Evolutionary conservation across 1,284 basidiomycete species (phyloP), one percentile per base, ranked within the genome.

Genomic region (Bjerkandera adusta): DNA sequence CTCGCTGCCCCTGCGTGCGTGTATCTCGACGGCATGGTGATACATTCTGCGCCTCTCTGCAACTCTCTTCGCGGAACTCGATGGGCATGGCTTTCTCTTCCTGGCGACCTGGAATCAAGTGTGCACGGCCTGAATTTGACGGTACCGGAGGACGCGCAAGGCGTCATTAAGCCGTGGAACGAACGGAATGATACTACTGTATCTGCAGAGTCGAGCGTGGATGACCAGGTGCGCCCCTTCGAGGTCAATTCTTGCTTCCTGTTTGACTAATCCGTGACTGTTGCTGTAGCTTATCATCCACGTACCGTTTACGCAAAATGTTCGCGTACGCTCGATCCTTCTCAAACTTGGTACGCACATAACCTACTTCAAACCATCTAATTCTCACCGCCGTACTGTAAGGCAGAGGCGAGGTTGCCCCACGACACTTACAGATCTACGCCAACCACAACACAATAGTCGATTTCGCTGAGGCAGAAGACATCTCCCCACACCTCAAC

Each of bases 161-260:
- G 71, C 13, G 65, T 89, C 29, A 85, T 92, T 50, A 90, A 91
- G 63, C 79, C 83, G 1, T 92, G 89, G 87, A 76, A 85, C 47
- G 75, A 88, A 55, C 71, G 89, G 36, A 85, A 91, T 21, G 81
- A 84, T 47, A 82, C 76, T 3, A 66, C 63, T 1, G 74, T 73
- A 51, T 89, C 70, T 53, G 81, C 78, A 7, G 84, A 89, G 35
- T 88, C 84, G 0, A 80, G 79, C 20, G 87, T 89, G 3, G 88
- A 90, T 57, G 88, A 91, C 60, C 85, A 91, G 76, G 85, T 86
- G 49, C 42, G 20, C 21, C 26, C 18, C 12, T 27, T 38, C 35
- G 12, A 26, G 11, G 32, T 35, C 13, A 10, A n/a, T 38, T 45
- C 11, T 16, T 36, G 34, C 30, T 45, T n/a, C n/a, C n/a, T n/a